Percentiles rank a stretch among this genome's conserved stretches.
These are phyloP conservation scores for Colletotrichum somersetense DNA, from an alignment of 2,329 filamentous ascomycete genomes.

Conservation along the genomic window DNA sequence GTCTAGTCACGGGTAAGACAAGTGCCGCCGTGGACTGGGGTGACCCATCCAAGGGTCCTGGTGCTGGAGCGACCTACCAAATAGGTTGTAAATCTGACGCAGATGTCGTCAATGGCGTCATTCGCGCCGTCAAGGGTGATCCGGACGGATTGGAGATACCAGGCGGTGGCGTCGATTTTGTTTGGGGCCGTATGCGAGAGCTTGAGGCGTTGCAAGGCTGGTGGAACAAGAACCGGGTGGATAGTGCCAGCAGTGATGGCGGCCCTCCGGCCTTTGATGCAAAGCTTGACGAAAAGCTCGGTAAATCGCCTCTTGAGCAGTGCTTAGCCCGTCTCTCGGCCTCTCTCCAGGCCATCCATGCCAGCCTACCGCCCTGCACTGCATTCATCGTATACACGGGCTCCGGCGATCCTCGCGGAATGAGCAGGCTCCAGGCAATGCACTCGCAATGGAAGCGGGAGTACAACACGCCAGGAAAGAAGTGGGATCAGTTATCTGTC, in stretches of 20 bases:
- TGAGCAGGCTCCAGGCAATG: conserved; percentile 72
- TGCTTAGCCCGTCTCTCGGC: conserved; percentile 60
- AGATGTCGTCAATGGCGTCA: conserved; percentile 66
- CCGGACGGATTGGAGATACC: conserved; percentile 68
- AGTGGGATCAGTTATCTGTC: conserved; percentile 76
- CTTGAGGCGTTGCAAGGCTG: conserved; percentile 75
- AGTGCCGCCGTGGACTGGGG: conserved; percentile 92
- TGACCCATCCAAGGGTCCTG: conserved; percentile 73
- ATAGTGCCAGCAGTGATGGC: conserved; percentile 50
- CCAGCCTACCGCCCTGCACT: conserved; percentile 72
- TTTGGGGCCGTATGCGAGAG: conserved; percentile 75
- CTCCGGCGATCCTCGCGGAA: conserved; percentile 75
- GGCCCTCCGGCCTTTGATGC: conserved; percentile 50
- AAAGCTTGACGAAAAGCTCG: conserved; percentile 45
- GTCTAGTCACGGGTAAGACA: conserved; percentile 68
- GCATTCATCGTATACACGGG: conserved; percentile 75
- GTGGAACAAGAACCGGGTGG: conserved; percentile 71
- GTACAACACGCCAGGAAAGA: conserved; percentile 72
- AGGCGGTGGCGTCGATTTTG: conserved; percentile 73
- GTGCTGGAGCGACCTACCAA: conserved; percentile 67
- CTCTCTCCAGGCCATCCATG: conserved; percentile 68
- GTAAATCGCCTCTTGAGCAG: conserved; percentile 56
- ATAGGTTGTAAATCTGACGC: conserved; percentile 71
- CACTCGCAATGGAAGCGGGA: conserved; percentile 72
- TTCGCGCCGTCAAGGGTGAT: conserved; percentile 72